These are phyloP conservation scores for Penicillium crustosum DNA, from an alignment of 2,329 filamentous ascomycete genomes.

Conservation along the genomic window DNA sequence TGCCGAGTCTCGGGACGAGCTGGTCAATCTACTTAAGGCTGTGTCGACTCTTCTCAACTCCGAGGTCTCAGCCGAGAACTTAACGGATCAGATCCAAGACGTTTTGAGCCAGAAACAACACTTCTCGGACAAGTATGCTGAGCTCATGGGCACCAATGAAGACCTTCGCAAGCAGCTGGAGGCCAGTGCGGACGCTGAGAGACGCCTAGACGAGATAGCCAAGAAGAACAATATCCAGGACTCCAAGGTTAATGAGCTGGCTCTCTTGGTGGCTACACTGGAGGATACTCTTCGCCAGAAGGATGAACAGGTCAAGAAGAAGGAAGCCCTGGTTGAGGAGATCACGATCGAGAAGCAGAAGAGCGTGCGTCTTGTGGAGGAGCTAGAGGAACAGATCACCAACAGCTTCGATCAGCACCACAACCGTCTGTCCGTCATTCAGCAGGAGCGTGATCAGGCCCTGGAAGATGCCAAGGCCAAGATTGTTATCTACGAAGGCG, in stretches of 20 bases:
- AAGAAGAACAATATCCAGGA: conserved; percentile 52
- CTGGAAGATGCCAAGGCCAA: conserved; percentile 75
- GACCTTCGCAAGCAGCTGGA: conserved; percentile 41
- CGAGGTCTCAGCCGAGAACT: conserved; percentile 55
- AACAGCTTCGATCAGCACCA: conserved; percentile 94
- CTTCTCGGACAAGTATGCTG: conserved; percentile 45
- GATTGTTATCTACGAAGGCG: conserved; percentile 62
- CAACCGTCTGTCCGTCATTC: conserved; percentile 80
- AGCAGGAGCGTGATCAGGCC: conserved; percentile 70
- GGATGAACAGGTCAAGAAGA: conserved; percentile 47
- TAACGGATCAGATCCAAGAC: conserved; percentile 66
- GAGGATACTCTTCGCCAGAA: conserved; percentile 48
- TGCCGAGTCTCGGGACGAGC: conserved; percentile 63
- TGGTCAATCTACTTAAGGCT: conserved; percentile 64
- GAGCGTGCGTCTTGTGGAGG: conserved; percentile 86
- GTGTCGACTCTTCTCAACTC: conserved; percentile 47
- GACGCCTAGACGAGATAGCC: conserved; percentile 40
- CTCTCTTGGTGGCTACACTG: conserved; percentile 47
- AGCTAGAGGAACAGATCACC: conserved; percentile 94
- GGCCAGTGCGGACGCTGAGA: conserved; percentile 36
- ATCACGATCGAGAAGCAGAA: conserved; percentile 74
- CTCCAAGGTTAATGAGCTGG: conserved; percentile 57
- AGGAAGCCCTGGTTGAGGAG: conserved; percentile 49
- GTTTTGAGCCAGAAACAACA: conserved; percentile 44
- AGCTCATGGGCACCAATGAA: conserved; percentile 42